Evolutionary conservation across 768 basidiomycete species (phyloP), one percentile per base, ranked within the genome.

Genomic region (Rhodocollybia butyracea): DNA sequence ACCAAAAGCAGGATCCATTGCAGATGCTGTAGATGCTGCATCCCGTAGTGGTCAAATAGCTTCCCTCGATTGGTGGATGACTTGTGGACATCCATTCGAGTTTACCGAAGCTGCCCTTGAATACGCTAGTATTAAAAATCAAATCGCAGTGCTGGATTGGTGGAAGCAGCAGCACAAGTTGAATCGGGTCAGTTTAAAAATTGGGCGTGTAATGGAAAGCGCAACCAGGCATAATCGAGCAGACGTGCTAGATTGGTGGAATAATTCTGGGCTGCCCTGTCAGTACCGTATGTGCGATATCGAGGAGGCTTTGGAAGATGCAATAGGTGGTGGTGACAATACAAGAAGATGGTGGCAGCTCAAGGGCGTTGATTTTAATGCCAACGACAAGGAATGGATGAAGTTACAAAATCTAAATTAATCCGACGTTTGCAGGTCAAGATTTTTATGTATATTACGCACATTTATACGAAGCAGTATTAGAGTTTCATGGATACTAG

Each of bases 401-500:
- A 91, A 91, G 68, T 71, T 88, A 48, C 88, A 89, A 65, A 84
- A 75, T 63, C 68, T 93, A 51, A 90, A 91, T 68, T 87, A 63
- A 76, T 58, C 31, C 24, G 42, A n/a, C n/a, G n/a, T n/a, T n/a
- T n/a, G n/a, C n/a, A n/a, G n/a, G n/a, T n/a, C n/a, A n/a, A n/a
- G n/a, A n/a, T n/a, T n/a, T n/a, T n/a, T 57, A 96, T 94, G 1
- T 91, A 91, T 0, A 91, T 98, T 61, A 80, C 88, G 48, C 96
- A 98, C 60, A n/a, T 92, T 92, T 5, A 89, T 98, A 56, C 91
- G 93, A 66, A 98, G 98, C 67, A 94, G 92, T 3, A n/a, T n/a
- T n/a, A n/a, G n/a, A n/a, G n/a, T n/a, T n/a, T n/a, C n/a, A n/a
- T n/a, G n/a, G n/a, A n/a, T n/a, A n/a, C n/a, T n/a, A n/a, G n/a